Evolutionary conservation across 2,329 filamentous ascomycete species (phyloP).

Genomic region (Diatrype stigma): DNA sequence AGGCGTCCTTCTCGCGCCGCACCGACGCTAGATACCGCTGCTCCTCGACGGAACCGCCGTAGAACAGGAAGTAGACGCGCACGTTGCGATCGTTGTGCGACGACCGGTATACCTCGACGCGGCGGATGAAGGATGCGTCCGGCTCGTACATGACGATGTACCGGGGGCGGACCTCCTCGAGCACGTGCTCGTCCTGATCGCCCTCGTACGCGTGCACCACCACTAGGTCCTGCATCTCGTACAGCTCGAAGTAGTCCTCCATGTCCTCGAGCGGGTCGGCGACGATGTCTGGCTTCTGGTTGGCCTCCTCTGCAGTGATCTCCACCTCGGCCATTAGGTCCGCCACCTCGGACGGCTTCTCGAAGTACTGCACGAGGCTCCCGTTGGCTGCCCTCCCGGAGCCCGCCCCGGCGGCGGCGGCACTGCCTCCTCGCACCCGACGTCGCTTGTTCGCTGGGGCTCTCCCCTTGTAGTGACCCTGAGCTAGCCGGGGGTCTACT

Average conservation of each 20-base stretch:
- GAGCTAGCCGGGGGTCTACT: constrained; percentile 49
- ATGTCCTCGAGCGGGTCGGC: constrained; percentile 82
- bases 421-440: constrained; percentile 74
- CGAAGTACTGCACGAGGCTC: constrained; percentile 72
- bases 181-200: constrained; percentile 91
- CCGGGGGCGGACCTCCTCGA: constrained; percentile 87
- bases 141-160: constrained; percentile 99
- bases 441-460: constrained; percentile 82
- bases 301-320: constrained; percentile 71
- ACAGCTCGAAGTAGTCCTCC: constrained; percentile 88
- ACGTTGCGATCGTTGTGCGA: constrained; percentile 88
- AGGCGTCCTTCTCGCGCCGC: constrained; percentile 92
- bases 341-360: constrained; percentile 77
- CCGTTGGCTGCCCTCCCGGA: constrained; percentile 66
- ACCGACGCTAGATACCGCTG: constrained; percentile 87
- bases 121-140: constrained; percentile 86
- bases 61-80: constrained; percentile 95
- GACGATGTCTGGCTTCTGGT: constrained; percentile 69
- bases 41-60: constrained; percentile 90
- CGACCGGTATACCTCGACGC: constrained; percentile 92
- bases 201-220: constrained; percentile 92
- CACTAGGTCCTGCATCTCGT: constrained; percentile 84
- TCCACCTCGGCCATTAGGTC: constrained; percentile 78
- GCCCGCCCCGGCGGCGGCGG: constrained; percentile 48
- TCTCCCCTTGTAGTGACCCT: constrained; percentile 51